Percentiles rank a stretch among this genome's conserved stretches.
These are phyloP conservation scores for Cercophora samala DNA, from an alignment of 495 filamentous ascomycete genomes.

Conservation along the genomic window DNA sequence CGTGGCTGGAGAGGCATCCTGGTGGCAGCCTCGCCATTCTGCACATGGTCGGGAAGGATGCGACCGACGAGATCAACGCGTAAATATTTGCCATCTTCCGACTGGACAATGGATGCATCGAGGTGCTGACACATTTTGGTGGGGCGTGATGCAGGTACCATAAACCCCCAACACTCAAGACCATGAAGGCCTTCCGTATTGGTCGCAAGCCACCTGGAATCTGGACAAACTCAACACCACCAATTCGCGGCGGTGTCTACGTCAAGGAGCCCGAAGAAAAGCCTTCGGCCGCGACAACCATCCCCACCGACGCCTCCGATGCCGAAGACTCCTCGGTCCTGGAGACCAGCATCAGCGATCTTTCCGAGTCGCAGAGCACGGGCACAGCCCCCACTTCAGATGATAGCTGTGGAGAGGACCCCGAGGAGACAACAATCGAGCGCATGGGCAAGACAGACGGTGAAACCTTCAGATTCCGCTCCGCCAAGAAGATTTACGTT, in stretches of 20 bases:
- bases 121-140: conserved; percentile 21
- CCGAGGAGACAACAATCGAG: background rate
- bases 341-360: background rate
- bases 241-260: conserved; percentile 79
- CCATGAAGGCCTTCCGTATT: conserved; percentile 74
- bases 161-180: conserved; percentile 60
- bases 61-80: conserved; percentile 51
- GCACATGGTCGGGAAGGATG: conserved; percentile 52
- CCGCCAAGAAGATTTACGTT: conserved; percentile 9
- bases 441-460: background rate
- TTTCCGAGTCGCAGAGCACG: background rate
- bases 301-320: background rate
- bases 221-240: conserved; percentile 77
- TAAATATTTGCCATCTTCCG: conserved; percentile 15
- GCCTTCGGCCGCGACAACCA: conserved; percentile 26
- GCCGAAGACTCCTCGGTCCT: background rate
- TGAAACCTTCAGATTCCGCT: background rate
- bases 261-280: conserved; percentile 36
- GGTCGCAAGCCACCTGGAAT: conserved; percentile 63
- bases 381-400: background rate
- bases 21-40: conserved; percentile 45
- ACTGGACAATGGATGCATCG: background rate
- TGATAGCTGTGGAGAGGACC: background rate
- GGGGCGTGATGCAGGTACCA: conserved; percentile 58
- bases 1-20: conserved; percentile 47